phyloP scores from a whole-genome alignment of 2,329 filamentous ascomycete genomes.

The Diaporthe caulivora region DNA sequence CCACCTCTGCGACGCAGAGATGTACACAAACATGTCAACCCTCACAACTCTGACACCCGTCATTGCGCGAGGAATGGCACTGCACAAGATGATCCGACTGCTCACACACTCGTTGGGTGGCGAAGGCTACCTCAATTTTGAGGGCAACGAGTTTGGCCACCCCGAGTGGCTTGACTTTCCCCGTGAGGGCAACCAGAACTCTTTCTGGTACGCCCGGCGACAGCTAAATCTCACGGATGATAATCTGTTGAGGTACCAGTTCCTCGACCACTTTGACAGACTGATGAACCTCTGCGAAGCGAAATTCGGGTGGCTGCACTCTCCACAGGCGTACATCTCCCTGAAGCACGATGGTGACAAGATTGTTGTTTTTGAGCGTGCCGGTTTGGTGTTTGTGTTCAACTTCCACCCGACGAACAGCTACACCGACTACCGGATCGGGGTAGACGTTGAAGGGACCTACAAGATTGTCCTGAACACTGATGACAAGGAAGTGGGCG shows the following conservation, averaged over 20 bases:
- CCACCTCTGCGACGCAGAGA: constrained; percentile 96
- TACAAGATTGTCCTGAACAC: constrained; percentile 89
- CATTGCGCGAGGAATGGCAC: constrained; percentile 89
- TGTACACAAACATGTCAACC: constrained; percentile 98
- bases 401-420: constrained; percentile 91
- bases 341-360: constrained; percentile 96
- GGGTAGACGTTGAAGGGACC: constrained; percentile 85
- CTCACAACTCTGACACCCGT: constrained; percentile 86
- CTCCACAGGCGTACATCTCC: constrained; percentile 89
- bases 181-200: constrained; percentile 90
- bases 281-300: constrained; percentile 90
- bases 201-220: constrained; percentile 92
- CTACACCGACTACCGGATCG: constrained; percentile 93
- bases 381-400: constrained; percentile 91
- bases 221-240: constrained; percentile 96
- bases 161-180: constrained; percentile 99
- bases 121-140: constrained; percentile 98
- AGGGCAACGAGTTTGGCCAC: constrained; percentile 98
- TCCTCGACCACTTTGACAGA: constrained; percentile 93
- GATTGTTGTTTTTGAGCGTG: constrained; percentile 94
- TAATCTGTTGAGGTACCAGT: constrained; percentile 84
- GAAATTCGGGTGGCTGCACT: constrained; percentile 91
- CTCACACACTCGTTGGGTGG: constrained; percentile 92
- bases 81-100: constrained; percentile 98
- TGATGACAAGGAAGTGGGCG: constrained; percentile 83